A percentile compares a stretch with the other conserved stretches of the same genome.
These are phyloP conservation scores for Buddleja alternifolia DNA, from an alignment of 257 asterid species.

Conservation along the genomic window DNA sequence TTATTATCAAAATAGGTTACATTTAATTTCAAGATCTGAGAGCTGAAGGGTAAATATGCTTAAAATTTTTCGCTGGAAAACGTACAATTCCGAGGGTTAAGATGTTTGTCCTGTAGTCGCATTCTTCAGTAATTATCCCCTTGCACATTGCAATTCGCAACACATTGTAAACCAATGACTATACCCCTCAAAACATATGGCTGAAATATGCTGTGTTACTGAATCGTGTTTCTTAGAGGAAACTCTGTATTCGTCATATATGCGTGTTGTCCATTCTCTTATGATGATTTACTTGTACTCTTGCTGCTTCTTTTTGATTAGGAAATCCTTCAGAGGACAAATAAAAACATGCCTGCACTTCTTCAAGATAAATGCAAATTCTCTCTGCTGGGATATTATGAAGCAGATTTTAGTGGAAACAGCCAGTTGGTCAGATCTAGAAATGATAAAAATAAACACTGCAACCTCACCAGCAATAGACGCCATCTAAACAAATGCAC, in stretches of 20 bases:
- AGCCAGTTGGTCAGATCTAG: conserved; percentile 32
- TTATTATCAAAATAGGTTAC: neutral
- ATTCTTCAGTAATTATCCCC: too few relatives aligned
- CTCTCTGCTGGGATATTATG: conserved; percentile 67
- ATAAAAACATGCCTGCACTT: conserved; percentile 58
- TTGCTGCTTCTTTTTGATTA: conserved; percentile 19
- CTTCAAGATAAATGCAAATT: conserved; percentile 67
- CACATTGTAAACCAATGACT: too few relatives aligned
- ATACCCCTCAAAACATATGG: too few relatives aligned
- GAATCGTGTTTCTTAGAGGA: neutral
- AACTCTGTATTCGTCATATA: neutral
- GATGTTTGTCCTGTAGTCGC: too few relatives aligned
- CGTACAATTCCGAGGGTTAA: neutral
- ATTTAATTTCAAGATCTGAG: neutral
- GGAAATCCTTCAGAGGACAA: conserved; percentile 61
- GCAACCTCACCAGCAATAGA: conserved; percentile 30
- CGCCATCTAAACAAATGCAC: conserved; percentile 6
- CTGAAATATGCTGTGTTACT: neutral
- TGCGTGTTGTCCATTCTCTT: neutral
- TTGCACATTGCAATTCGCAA: too few relatives aligned
- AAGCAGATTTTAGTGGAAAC: conserved; percentile 40
- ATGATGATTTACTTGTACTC: conserved; percentile 6
- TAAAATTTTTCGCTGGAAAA: neutral
- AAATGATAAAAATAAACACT: conserved; percentile 22
- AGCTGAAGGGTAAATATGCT: neutral